These are phyloP conservation scores for Crassisporium funariophilum DNA, from an alignment of 768 basidiomycete genomes.

Conservation along the genomic window DNA sequence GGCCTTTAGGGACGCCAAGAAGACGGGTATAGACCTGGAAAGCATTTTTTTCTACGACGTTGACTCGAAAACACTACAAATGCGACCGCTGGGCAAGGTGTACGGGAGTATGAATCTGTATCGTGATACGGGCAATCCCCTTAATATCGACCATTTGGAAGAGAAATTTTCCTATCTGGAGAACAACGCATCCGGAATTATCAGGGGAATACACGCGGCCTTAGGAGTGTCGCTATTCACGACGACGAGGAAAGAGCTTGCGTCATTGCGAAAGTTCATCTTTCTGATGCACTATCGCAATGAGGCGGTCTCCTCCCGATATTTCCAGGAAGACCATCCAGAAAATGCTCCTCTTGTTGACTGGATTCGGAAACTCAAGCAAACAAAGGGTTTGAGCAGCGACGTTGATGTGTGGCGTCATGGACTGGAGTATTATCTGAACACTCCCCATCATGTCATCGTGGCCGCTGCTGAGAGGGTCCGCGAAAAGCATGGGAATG, in stretches of 20 bases:
- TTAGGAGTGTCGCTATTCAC: conserved; percentile 6
- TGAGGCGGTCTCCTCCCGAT: conserved; percentile 18
- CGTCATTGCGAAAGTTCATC: conserved; percentile 36
- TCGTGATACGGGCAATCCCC: conserved; percentile 19
- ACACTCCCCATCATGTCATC: conserved; percentile 30
- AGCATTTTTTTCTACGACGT: conserved; percentile 26
- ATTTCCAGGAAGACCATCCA: conserved; percentile 30
- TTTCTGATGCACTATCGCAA: conserved; percentile 38
- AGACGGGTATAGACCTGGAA: conserved; percentile 8
- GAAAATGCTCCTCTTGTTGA: conserved; percentile 18
- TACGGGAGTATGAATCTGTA: conserved; percentile 30
- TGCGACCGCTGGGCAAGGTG: conserved; percentile 11
- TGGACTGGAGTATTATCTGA: conserved; percentile 33
- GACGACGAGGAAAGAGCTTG: conserved; percentile 29
- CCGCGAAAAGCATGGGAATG: conserved; percentile 21
- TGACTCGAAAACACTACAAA: conserved; percentile 13
- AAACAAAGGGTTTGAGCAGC: conserved; percentile 18
- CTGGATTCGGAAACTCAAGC: conserved; percentile 27
- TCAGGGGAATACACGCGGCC: conserved; percentile 19
- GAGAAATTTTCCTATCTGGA: conserved; percentile 30
- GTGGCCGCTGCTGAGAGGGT: conserved; percentile 23
- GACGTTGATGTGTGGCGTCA: conserved; percentile 31
- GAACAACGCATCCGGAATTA: conserved; percentile 22
- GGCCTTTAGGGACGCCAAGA: conserved; percentile 7
- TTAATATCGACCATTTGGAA: conserved; percentile 31